Evolutionary conservation across 2,329 filamentous ascomycete genomes (phyloP).

Genomic region (Alternaria rosae): DNA sequence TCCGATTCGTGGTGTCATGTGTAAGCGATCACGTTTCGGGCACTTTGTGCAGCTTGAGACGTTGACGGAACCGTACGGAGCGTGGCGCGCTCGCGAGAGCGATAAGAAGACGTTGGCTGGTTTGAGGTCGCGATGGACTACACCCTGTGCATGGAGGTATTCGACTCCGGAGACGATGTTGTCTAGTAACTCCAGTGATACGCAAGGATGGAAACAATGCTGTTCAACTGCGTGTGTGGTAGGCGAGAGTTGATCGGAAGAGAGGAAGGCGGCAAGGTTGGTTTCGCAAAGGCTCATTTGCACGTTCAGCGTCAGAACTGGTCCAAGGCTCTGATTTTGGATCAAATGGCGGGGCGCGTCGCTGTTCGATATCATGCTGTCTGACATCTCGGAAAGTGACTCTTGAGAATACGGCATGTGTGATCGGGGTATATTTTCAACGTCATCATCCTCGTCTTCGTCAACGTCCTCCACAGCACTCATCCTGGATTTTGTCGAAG

Average conservation of each 20-base stretch:
- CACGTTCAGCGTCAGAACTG: conserved; percentile 65
- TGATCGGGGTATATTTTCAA: conserved; percentile 56
- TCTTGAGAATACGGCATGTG: conserved; percentile 33
- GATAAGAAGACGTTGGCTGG: conserved; percentile 73
- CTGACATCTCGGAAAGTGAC: conserved; percentile 27
- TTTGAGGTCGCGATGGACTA: conserved; percentile 73
- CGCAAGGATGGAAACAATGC: conserved; percentile 69
- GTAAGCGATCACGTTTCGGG: conserved; percentile 42
- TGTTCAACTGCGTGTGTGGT: conserved; percentile 37
- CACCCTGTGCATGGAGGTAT: conserved; percentile 67
- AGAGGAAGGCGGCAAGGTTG: conserved; percentile 67
- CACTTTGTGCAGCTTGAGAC: conserved; percentile 59
- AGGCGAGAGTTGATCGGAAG: conserved; percentile 22
- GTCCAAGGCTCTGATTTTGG: conserved; percentile 27
- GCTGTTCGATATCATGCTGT: conserved; percentile 50
- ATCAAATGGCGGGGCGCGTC: conserved; percentile 37
- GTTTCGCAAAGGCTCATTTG: conserved; percentile 72
- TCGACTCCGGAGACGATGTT: conserved; percentile 69
- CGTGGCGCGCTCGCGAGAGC: conserved; percentile 45
- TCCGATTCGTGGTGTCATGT: conserved; percentile 68
- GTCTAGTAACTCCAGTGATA: conserved; percentile 65
- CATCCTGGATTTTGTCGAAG: conserved; percentile 53
- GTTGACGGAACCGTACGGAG: conserved; percentile 56
- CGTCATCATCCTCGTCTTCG: conserved; percentile 53
- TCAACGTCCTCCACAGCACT: conserved; percentile 46